phyloP scores from a whole-genome alignment of 192 early-diverging fungal species.

The Backusella liffmaniae region DNA sequence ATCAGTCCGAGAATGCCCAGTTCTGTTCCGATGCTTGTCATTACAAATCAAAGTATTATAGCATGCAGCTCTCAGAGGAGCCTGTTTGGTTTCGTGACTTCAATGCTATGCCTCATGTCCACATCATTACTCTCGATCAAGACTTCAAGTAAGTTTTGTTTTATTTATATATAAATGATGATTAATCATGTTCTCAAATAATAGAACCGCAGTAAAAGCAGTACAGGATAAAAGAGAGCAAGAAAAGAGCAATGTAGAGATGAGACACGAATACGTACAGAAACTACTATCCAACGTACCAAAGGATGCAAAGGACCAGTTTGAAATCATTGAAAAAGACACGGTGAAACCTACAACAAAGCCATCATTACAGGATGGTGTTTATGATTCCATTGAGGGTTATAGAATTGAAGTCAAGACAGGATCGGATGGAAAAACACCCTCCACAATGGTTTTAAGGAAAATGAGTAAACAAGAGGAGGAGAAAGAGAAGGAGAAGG shows the following conservation, averaged over 20 bases:
- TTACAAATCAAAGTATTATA: slow-evolving; percentile 68
- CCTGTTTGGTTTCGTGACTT: slow-evolving; percentile 67
- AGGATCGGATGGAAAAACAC: background rate
- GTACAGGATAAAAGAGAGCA: slow-evolving; percentile 10
- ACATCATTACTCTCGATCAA: slow-evolving; percentile 26
- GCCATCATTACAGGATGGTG: background rate
- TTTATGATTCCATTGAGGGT: slow-evolving; percentile 40
- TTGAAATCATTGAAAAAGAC: slow-evolving; percentile 25
- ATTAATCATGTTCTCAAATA: background rate
- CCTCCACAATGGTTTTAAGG: slow-evolving; percentile 9
- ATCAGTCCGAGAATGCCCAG: slow-evolving; percentile 60
- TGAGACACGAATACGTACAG: slow-evolving; percentile 27
- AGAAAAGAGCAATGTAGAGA: background rate
- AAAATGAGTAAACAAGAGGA: background rate
- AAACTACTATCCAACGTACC: slow-evolving; percentile 10
- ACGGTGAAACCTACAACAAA: background rate
- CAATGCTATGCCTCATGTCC: background rate
- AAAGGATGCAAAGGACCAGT: background rate
- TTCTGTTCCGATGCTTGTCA: slow-evolving; percentile 76
- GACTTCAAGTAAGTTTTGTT: slow-evolving; percentile 32
- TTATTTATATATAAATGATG: too few relatives aligned
- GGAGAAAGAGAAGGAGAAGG: slow-evolving; percentile 7
- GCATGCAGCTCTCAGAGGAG: slow-evolving; percentile 70
- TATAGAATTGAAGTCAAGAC: slow-evolving; percentile 29
- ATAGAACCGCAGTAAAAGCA: slow-evolving; percentile 15